Base-by-base conservation (phyloP, 768 basidiomycete genomes). In the Podaxis mareebaensis region DNA sequence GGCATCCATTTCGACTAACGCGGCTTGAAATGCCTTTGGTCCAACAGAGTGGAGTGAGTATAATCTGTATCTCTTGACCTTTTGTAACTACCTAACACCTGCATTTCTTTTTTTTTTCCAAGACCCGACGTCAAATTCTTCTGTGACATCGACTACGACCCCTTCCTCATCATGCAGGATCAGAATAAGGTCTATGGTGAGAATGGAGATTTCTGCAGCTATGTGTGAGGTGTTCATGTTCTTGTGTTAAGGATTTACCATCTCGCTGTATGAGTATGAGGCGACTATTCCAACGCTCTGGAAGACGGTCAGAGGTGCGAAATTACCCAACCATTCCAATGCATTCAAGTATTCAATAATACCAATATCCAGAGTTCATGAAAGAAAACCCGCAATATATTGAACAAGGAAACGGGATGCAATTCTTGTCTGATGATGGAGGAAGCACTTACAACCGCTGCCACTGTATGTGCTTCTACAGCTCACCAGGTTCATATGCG, bases 251-350 rank as follows among this genome's bases (percentile, higher is more conserved):
- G 90, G 87, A 3, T 96, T 96, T 76, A 94, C 92, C 2, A 75
- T 96, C 40, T 89, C 91, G 0, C 75, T 96, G 5, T 90, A 82
- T 60, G 95, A 96, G 72, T 96, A 94, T 69, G 83, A 83, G 64
- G 83, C 86, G 42, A 96, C 95, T 10, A 95, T 97, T 60, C 88
- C 89, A 4, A 91, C 94, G 0, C 81, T 97, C 2, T 97, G 95
- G 95, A 74, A 85, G 8, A 75, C 85, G 1, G 90, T 91, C 46
- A 90, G 83, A 79, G 83, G 93, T 88, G 63, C 28, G 12, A 78
- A 44, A 76, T 60, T 30, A 6, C 26, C 55, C 54, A 48, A 22
- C 6, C 60, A 20, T 20, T 51, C 13, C 28, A 24, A 48, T 53
- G 11, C 63, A 22, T 17, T 58, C 49, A 30, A 20, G 30, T 17